Conservation (phyloP, 2,329 filamentous ascomycete genomes). For the Penicillium sp. region DNA sequence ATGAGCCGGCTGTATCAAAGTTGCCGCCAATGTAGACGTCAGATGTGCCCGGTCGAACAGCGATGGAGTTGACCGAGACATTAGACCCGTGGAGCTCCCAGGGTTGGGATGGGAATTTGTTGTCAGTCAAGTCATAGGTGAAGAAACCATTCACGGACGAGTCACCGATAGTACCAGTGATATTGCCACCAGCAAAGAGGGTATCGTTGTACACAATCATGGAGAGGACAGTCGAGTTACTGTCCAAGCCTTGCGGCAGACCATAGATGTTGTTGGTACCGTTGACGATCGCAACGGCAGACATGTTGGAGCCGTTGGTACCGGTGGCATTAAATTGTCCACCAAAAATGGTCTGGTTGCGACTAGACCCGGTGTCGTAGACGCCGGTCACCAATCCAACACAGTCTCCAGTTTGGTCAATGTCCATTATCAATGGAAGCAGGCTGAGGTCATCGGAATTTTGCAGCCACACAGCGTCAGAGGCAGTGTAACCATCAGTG, state of each 20-base stretch:
- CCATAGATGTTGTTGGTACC: slow-evolving; percentile 71
- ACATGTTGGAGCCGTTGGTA: slow-evolving; percentile 67
- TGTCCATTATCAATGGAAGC: slow-evolving; percentile 52
- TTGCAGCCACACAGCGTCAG: slow-evolving; percentile 69
- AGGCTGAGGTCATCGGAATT: slow-evolving; percentile 37
- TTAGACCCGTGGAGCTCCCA: slow-evolving; percentile 70
- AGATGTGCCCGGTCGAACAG: slow-evolving; percentile 65
- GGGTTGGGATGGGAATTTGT: slow-evolving; percentile 68
- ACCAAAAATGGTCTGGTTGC: slow-evolving; percentile 83
- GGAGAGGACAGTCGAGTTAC: slow-evolving; percentile 72
- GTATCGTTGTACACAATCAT: slow-evolving; percentile 66
- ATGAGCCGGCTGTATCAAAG: slow-evolving; percentile 78
- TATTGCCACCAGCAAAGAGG: slow-evolving; percentile 78
- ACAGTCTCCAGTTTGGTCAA: slow-evolving; percentile 30
- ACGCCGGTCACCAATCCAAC: slow-evolving; percentile 65
- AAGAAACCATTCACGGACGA: slow-evolving; percentile 70
- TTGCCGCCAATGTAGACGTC: slow-evolving; percentile 84
- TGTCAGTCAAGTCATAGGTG: slow-evolving; percentile 71
- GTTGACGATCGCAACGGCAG: slow-evolving; percentile 83
- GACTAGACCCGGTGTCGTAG: slow-evolving; percentile 69
- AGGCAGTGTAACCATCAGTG: slow-evolving; percentile 71
- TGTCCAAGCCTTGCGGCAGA: slow-evolving; percentile 61
- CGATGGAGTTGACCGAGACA: slow-evolving; percentile 74
- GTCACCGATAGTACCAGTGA: slow-evolving; percentile 68
- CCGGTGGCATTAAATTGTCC: slow-evolving; percentile 78